Percentiles rank a stretch among this genome's conserved stretches.
Evolutionary conservation across 345 rosid genomes (phyloP).

Genomic region (Aquilaria sinensis): DNA sequence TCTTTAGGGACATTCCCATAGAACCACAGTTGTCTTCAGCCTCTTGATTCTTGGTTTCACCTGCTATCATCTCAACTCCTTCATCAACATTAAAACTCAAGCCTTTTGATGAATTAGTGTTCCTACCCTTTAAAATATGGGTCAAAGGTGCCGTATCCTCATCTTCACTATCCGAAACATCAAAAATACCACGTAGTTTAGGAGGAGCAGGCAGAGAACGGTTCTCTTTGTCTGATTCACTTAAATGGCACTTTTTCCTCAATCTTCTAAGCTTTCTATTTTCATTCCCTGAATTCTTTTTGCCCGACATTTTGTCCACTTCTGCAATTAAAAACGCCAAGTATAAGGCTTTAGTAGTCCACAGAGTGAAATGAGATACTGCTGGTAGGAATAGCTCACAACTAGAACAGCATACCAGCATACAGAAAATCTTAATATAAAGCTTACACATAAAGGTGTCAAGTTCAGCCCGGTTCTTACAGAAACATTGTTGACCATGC

Average conservation of each 20-base stretch:
- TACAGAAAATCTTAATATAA: not conserved
- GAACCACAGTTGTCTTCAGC: too few species aligned
- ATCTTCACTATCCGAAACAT: slow-evolving; percentile 20
- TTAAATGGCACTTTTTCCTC: slow-evolving; percentile 34
- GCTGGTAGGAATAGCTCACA: not conserved
- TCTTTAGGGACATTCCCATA: too few species aligned
- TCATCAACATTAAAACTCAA: slow-evolving; percentile 13
- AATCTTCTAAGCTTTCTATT: slow-evolving; percentile 30
- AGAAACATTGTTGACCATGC: not conserved
- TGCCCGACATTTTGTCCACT: slow-evolving; percentile 19
- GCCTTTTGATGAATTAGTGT: slow-evolving; percentile 16
- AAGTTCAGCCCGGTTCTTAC: not conserved
- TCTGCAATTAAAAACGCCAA: not conserved
- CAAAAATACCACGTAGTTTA: slow-evolving; percentile 10
- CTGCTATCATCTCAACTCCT: slow-evolving; percentile 14
- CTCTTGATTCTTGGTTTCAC: not conserved
- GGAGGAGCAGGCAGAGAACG: slow-evolving; percentile 10
- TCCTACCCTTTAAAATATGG: slow-evolving; percentile 9
- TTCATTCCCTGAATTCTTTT: slow-evolving; percentile 16
- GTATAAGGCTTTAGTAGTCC: too few species aligned
- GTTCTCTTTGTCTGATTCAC: slow-evolving; percentile 42
- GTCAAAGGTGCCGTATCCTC: slow-evolving; percentile 23
- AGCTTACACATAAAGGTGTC: not conserved
- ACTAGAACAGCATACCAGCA: not conserved
- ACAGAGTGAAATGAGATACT: not conserved